Conservation (phyloP, 768 basidiomycete genomes). For the Phaeotremella fagi region DNA sequence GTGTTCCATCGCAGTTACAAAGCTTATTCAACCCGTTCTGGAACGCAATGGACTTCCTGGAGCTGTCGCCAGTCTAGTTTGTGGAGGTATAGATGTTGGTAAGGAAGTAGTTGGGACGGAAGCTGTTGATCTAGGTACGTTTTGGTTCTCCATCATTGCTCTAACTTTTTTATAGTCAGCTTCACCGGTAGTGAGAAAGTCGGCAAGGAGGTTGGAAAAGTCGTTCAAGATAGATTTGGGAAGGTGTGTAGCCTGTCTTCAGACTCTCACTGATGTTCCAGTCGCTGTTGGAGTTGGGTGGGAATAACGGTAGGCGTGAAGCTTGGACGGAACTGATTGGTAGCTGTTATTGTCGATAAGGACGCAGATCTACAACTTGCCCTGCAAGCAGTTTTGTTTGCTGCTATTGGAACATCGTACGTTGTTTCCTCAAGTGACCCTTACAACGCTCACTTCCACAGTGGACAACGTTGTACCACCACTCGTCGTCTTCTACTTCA, state of each 20-base stretch:
- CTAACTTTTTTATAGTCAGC: slow-evolving; percentile 58
- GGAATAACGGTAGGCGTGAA: slow-evolving; percentile 73
- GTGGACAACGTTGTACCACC: slow-evolving; percentile 67
- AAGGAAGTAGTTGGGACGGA: slow-evolving; percentile 68
- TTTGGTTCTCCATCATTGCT: not conserved
- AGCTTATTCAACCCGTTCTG: slow-evolving; percentile 73
- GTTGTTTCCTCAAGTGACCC: slow-evolving; percentile 36
- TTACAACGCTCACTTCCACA: slow-evolving; percentile 4
- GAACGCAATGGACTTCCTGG: slow-evolving; percentile 78
- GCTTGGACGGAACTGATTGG: not conserved
- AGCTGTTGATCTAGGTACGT: slow-evolving; percentile 71
- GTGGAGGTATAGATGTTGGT: slow-evolving; percentile 75
- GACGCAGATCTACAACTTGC: slow-evolving; percentile 90
- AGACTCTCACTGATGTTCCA: not conserved
- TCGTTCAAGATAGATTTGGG: slow-evolving; percentile 80
- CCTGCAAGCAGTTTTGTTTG: slow-evolving; percentile 85
- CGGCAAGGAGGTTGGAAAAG: slow-evolving; percentile 80
- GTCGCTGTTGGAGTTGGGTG: slow-evolving; percentile 78
- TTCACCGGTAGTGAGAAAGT: slow-evolving; percentile 92
- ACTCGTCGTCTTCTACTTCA: slow-evolving; percentile 88
- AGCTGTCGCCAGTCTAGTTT: slow-evolving; percentile 74
- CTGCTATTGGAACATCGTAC: slow-evolving; percentile 74
- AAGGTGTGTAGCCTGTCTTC: slow-evolving; percentile 53
- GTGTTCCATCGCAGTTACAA: slow-evolving; percentile 76
- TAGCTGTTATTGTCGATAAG: slow-evolving; percentile 85